These are phyloP conservation scores for Vigna trinervia DNA, from an alignment of 306 rosid species.

Conservation along the genomic window DNA sequence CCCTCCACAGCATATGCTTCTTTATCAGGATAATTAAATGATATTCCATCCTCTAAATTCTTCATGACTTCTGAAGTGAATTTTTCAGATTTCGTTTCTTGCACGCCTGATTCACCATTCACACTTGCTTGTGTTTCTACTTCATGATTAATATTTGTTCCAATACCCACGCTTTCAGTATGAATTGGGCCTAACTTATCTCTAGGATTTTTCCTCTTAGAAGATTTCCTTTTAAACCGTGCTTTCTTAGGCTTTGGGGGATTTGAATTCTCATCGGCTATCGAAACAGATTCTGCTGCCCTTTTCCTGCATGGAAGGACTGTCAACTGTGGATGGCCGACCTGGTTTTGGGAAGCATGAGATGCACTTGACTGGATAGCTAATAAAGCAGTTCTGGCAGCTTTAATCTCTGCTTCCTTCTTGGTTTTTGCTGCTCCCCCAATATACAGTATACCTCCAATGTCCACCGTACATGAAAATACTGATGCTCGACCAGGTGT, in stretches of 20 bases:
- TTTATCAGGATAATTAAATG: slow-evolving; percentile 41
- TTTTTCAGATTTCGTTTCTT: slow-evolving; percentile 35
- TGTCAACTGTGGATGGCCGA: slow-evolving; percentile 60
- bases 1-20: slow-evolving; percentile 45
- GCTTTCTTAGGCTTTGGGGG: slow-evolving; percentile 61
- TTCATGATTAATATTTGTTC: slow-evolving; percentile 28
- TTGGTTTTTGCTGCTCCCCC: slow-evolving; percentile 87
- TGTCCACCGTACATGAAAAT: slow-evolving; percentile 81
- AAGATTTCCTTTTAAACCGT: slow-evolving; percentile 56
- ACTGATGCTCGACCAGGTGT: slow-evolving; percentile 53
- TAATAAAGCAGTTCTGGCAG: slow-evolving; percentile 93
- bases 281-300: slow-evolving; percentile 44
- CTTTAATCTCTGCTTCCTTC: slow-evolving; percentile 97
- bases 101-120: slow-evolving; percentile 31
- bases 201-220: slow-evolving; percentile 50
- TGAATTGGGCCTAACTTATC: slow-evolving; percentile 39
- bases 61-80: slow-evolving; percentile 38
- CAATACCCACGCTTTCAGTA: slow-evolving; percentile 25
- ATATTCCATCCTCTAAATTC: slow-evolving; percentile 39
- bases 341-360: slow-evolving; percentile 52
- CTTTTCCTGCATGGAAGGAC: slow-evolving; percentile 78
- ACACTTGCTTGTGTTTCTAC: slow-evolving; percentile 31
- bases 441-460: slow-evolving; percentile 85
- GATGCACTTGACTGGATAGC: slow-evolving; percentile 72
- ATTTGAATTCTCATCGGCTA: slow-evolving; percentile 48